phyloP scores from a whole-genome alignment of 768 basidiomycete species.

The Peribolospora baueri region DNA sequence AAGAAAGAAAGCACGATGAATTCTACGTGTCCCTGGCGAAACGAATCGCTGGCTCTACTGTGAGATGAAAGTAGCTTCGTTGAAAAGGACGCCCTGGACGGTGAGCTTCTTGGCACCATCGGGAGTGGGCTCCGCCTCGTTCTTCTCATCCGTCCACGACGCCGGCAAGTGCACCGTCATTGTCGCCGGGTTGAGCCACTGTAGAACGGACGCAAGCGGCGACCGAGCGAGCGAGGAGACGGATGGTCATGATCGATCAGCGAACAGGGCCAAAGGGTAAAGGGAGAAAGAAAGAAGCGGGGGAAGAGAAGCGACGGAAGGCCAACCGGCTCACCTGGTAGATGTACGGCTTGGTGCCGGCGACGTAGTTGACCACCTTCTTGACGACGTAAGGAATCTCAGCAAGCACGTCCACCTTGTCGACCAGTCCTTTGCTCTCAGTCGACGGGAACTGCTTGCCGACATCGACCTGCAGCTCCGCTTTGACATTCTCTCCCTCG shows the following conservation, averaged over 20 bases:
- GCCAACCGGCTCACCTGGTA: constrained; percentile 47
- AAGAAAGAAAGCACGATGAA: too few relatives aligned
- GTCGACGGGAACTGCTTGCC: neutral
- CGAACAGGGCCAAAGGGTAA: neutral
- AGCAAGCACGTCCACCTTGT: constrained; percentile 82
- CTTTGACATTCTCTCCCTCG: constrained; percentile 29
- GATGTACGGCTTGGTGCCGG: constrained; percentile 78
- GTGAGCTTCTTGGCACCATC: constrained; percentile 10
- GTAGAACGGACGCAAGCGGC: neutral
- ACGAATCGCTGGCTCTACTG: constrained; percentile 5
- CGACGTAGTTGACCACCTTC: constrained; percentile 75
- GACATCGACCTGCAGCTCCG: constrained; percentile 25
- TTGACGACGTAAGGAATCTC: constrained; percentile 84
- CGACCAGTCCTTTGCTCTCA: constrained; percentile 39
- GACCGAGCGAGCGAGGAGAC: neutral
- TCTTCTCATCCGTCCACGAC: constrained; percentile 21
- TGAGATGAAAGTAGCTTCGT: constrained; percentile 78
- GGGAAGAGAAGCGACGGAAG: neutral
- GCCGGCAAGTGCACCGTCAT: constrained; percentile 24
- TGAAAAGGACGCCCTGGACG: constrained; percentile 51
- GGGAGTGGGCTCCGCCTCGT: neutral
- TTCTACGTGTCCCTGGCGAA: too few relatives aligned
- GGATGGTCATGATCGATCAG: neutral
- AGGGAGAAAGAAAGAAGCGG: neutral
- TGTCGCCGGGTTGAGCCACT: constrained; percentile 37